Evolutionary conservation across 768 basidiomycete genomes (phyloP).

Genomic region (Leccinum truebloodii): DNA sequence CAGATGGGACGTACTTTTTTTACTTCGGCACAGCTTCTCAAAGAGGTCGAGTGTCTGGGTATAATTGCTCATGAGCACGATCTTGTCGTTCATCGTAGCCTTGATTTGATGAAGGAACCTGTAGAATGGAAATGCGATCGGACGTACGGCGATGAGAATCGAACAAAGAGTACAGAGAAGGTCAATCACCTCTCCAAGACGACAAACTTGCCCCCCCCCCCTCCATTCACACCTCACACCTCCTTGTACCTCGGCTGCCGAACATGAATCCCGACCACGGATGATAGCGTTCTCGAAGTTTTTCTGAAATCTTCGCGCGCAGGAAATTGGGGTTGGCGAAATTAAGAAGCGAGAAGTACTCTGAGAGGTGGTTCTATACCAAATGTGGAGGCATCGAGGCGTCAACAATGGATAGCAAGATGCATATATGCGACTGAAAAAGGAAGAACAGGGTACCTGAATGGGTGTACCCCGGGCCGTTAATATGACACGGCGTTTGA

Average conservation of each 20-base stretch:
- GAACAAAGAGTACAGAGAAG: neutral
- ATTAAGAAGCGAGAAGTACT: conserved; percentile 91
- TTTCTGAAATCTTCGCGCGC: conserved; percentile 85
- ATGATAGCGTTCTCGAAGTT: conserved; percentile 94
- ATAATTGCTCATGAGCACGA: conserved; percentile 95
- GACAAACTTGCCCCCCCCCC: conserved; percentile 76
- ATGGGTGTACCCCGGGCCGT: conserved; percentile 81
- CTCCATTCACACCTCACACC: conserved; percentile 67
- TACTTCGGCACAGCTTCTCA: conserved; percentile 82
- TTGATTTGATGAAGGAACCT: conserved; percentile 86
- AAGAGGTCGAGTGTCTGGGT: conserved; percentile 95
- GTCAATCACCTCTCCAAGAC: conserved; percentile 80
- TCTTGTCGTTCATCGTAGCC: conserved; percentile 87
- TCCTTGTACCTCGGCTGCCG: conserved; percentile 71
- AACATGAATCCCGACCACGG: conserved; percentile 86
- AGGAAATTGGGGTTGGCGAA: conserved; percentile 92
- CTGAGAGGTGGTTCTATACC: conserved; percentile 85
- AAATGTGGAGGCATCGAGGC: neutral
- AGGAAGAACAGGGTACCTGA: conserved; percentile 49
- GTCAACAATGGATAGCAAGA: neutral
- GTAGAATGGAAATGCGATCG: neutral
- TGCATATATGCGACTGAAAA: conserved; percentile 5
- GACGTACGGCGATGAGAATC: neutral
- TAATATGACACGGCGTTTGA: conserved; percentile 88
- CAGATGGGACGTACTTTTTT: conserved; percentile 59